phyloP scores from a whole-genome alignment of 2,329 filamentous ascomycete genomes.

The Talaromyces islandicus region DNA sequence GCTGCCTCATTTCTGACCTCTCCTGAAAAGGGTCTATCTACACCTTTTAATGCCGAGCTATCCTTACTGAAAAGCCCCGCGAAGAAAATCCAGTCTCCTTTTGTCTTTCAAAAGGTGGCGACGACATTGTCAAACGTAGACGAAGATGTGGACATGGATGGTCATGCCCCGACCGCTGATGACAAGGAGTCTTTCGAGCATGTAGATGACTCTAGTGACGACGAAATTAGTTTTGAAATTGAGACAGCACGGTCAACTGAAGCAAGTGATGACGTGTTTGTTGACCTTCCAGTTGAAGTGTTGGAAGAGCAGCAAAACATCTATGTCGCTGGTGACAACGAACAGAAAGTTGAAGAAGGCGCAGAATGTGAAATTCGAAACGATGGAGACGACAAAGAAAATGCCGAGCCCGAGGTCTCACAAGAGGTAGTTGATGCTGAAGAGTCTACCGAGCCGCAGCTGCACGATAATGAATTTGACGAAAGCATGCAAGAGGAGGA shows the following conservation, averaged over 20 bases:
- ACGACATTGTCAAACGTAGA: not conserved
- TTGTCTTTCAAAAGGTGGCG: slow-evolving; percentile 21
- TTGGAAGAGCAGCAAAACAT: not conserved
- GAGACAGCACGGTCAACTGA: not conserved
- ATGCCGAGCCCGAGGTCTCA: not conserved
- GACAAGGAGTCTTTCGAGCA: not conserved
- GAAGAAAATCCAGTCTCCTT: slow-evolving; percentile 34
- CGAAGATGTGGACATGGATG: slow-evolving; percentile 7
- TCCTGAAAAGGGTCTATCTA: slow-evolving; percentile 23
- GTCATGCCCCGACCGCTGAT: not conserved
- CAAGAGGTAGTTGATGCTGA: not conserved
- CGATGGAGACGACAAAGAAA: not conserved
- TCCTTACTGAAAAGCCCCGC: slow-evolving; percentile 41
- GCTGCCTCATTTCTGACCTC: slow-evolving; percentile 31
- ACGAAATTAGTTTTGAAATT: slow-evolving; percentile 5
- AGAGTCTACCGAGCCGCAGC: not conserved
- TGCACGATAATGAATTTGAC: not conserved
- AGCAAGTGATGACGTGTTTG: slow-evolving; percentile 9
- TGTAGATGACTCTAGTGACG: slow-evolving; percentile 13
- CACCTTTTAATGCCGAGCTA: slow-evolving; percentile 28
- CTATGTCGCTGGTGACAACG: not conserved
- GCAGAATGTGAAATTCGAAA: not conserved
- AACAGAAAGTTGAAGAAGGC: not conserved
- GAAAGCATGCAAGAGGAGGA: slow-evolving; percentile 1
- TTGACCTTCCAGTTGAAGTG: not conserved